phyloP scores from a whole-genome alignment of 2,329 filamentous ascomycete species.

The Claviceps quebecensis region DNA sequence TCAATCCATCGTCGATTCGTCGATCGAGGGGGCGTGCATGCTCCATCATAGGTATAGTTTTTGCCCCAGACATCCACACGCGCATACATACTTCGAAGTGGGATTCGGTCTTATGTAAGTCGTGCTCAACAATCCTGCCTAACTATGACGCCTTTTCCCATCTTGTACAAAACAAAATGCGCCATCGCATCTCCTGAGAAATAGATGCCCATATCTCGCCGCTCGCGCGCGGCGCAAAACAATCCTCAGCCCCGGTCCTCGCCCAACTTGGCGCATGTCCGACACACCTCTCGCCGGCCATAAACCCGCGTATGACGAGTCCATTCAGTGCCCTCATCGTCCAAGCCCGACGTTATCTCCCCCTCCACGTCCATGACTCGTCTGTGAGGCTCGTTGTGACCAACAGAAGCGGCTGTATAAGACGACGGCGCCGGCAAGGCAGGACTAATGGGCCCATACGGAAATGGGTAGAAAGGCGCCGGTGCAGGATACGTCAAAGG shows the following conservation, averaged over 20 bases:
- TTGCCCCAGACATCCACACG: no score
- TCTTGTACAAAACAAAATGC: no score
- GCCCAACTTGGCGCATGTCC: conserved; percentile 38
- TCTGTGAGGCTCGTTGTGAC: conserved; percentile 11
- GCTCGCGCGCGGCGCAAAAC: no score
- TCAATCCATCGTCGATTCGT: no score
- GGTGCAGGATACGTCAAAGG: conserved; percentile 14
- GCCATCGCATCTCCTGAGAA: no score
- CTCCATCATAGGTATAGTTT: no score
- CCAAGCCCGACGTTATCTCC: conserved; percentile 35
- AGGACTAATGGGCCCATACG: conserved; percentile 34
- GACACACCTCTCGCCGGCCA: conserved; percentile 38
- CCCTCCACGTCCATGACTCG: conserved; percentile 31
- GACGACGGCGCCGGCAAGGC: conserved; percentile 34
- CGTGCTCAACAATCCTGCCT: no score
- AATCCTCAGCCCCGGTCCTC: conserved; percentile 22
- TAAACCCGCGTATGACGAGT: conserved; percentile 45
- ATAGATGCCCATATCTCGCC: no score
- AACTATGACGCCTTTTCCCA: no score
- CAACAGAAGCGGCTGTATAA: conserved; percentile 8
- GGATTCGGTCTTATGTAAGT: no score
- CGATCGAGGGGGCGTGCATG: no score
- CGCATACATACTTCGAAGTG: no score
- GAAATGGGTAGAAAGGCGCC: conserved; percentile 29
- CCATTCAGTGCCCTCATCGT: conserved; percentile 36